These are phyloP conservation scores for Xerocomus cyaneibrunnescens DNA, from an alignment of 1,284 basidiomycete species.

Conservation along the genomic window DNA sequence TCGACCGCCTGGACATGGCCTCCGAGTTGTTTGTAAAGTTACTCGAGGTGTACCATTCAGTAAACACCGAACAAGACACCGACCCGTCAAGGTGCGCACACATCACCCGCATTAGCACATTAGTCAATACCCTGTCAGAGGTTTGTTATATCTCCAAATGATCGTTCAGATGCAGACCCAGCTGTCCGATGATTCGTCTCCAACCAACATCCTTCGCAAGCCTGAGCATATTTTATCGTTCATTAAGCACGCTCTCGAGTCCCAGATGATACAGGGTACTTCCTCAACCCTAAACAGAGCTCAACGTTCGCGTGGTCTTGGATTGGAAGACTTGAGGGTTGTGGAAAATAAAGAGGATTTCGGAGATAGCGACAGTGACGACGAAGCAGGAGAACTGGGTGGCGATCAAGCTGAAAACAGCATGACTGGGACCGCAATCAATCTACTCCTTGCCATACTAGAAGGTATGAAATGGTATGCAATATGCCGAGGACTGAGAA, in stretches of 20 bases:
- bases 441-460: conserved; percentile 75
- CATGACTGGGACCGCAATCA: conserved; percentile 74
- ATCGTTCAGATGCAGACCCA: conserved; percentile 77
- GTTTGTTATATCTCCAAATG: conserved; percentile 71
- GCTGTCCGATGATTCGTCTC: conserved; percentile 53
- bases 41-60: conserved; percentile 66
- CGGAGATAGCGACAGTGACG: conserved; percentile 55
- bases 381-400: conserved; percentile 40
- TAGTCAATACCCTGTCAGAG: conserved; percentile 29
- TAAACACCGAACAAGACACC: conserved; percentile 41
- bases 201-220: conserved; percentile 65
- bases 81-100: conserved; percentile 55
- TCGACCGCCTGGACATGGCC: conserved; percentile 68
- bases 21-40: conserved; percentile 72
- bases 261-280: conserved; percentile 23
- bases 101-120: neutral
- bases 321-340: conserved; percentile 45
- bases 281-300: conserved; percentile 15
- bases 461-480: conserved; percentile 57
- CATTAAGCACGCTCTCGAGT: conserved; percentile 66
- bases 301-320: conserved; percentile 26
- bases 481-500: neutral
- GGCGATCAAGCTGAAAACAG: conserved; percentile 48
- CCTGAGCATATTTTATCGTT: conserved; percentile 76
- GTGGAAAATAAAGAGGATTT: conserved; percentile 40